Evolutionary conservation across 148 eudicot species (phyloP).

Genomic region (Polygonum aviculare): DNA sequence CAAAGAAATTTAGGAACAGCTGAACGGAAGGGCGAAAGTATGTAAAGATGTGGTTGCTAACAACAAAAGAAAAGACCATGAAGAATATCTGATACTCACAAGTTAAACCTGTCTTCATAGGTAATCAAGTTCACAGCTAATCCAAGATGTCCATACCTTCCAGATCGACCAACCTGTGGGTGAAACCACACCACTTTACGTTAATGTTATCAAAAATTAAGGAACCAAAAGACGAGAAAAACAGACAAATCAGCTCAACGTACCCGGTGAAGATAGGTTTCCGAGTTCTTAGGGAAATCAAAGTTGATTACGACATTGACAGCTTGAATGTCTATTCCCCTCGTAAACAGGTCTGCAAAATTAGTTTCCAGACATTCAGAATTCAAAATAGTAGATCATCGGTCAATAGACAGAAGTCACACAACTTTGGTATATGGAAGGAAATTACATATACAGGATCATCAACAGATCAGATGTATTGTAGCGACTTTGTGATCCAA

Average conservation of each 20-base stretch:
- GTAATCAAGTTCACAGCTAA: conserved; percentile 85
- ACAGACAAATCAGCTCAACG: conserved; percentile 9
- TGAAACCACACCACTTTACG: background rate
- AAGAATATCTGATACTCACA: conserved; percentile 33
- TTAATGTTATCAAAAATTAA: background rate
- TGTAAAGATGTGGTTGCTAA: too few species aligned
- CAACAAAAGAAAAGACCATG: background rate
- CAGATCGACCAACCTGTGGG: conserved; percentile 86
- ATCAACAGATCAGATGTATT: background rate
- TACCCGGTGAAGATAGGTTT: conserved; percentile 86
- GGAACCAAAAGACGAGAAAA: background rate
- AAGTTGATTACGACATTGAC: conserved; percentile 87
- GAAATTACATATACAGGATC: too few species aligned
- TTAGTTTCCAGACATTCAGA: background rate
- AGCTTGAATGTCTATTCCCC: conserved; percentile 93
- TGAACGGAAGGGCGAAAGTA: too few species aligned
- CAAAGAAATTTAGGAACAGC: background rate
- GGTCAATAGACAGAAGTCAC: background rate
- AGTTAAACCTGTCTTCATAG: conserved; percentile 85
- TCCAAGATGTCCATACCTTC: conserved; percentile 90
- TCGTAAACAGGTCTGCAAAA: conserved; percentile 65
- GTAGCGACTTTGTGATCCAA: too few species aligned
- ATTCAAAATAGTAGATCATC: background rate
- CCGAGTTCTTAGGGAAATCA: conserved; percentile 78
- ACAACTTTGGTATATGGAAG: background rate